A percentile compares a stretch with the other conserved stretches of the same genome.
phyloP scores from a whole-genome alignment of 2,329 filamentous ascomycete species.

The Catunica adiposa region DNA sequence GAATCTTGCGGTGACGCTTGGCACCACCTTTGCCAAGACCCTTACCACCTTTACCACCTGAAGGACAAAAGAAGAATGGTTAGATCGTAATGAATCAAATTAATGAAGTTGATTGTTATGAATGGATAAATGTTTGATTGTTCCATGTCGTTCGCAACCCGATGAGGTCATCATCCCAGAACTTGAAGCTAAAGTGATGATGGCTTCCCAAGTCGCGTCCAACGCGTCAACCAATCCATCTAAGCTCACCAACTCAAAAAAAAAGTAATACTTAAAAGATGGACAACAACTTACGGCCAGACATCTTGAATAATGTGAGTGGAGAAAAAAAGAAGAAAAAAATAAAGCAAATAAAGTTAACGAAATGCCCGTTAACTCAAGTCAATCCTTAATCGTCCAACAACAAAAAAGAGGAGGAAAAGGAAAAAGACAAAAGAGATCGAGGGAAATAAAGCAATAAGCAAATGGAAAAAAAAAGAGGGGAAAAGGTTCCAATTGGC shows the following conservation, averaged over 20 bases:
- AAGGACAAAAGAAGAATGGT: background rate
- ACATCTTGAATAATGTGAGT: constrained; percentile 13
- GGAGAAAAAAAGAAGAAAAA: background rate
- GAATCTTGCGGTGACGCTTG: constrained; percentile 98
- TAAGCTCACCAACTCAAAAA: background rate
- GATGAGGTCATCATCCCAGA: background rate
- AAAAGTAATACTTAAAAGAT: no score
- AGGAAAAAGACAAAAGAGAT: constrained; percentile 3
- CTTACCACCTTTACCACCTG: constrained; percentile 85
- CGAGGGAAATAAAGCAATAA: no score
- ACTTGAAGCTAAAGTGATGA: background rate
- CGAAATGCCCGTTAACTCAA: background rate
- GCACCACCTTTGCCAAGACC: constrained; percentile 95
- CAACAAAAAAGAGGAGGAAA: background rate
- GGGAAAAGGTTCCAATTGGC: no score
- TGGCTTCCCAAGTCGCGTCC: constrained; percentile 5
- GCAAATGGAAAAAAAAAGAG: constrained; percentile 1
- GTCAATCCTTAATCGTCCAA: background rate
- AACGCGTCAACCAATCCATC: constrained; percentile 7
- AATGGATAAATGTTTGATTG: background rate
- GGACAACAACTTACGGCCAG: constrained; percentile 15
- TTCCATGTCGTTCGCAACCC: background rate
- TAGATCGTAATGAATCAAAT: constrained; percentile 3
- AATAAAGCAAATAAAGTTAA: background rate
- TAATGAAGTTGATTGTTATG: background rate